Conservation (phyloP, 192 early-diverging fungal species). For the Jimgerdemannia flammicorona region DNA sequence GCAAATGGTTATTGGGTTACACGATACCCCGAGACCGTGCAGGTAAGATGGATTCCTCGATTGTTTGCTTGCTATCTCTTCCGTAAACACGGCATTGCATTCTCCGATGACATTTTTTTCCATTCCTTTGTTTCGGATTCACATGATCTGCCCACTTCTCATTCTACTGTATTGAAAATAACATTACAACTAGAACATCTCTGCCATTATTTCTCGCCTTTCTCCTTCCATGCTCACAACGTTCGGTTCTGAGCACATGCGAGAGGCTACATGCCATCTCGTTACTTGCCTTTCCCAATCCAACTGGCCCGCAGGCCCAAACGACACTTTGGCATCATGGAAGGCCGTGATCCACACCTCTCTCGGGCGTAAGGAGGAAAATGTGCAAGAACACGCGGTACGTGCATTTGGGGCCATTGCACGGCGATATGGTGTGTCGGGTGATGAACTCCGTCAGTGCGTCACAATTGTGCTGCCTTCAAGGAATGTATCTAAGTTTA, state of each 20-base stretch:
- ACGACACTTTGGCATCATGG: conserved; percentile 36
- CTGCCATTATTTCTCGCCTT: conserved; percentile 27
- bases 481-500: conserved; percentile 33
- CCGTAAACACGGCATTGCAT: no score
- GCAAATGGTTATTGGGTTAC: conserved; percentile 16
- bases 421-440: conserved; percentile 32
- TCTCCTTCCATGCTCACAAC: conserved; percentile 43
- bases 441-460: conserved; percentile 30
- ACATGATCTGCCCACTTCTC: no score
- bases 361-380: conserved; percentile 64
- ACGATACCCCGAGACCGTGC: conserved; percentile 6
- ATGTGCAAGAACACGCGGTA: conserved; percentile 51
- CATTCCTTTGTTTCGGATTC: no score
- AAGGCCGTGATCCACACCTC: conserved; percentile 45
- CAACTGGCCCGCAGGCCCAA: conserved; percentile 26
- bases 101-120: no score
- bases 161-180: no score
- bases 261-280: conserved; percentile 46
- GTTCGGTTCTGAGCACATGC: conserved; percentile 58
- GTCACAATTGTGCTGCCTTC: conserved; percentile 23
- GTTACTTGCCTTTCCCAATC: conserved; percentile 46
- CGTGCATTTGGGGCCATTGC: conserved; percentile 42
- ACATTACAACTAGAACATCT: conserved; percentile 21
- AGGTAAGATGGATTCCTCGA: conserved; percentile 9
- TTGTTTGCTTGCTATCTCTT: no score